Conservation (phyloP, 1,284 basidiomycete species). For the Kwoniella shivajii region DNA sequence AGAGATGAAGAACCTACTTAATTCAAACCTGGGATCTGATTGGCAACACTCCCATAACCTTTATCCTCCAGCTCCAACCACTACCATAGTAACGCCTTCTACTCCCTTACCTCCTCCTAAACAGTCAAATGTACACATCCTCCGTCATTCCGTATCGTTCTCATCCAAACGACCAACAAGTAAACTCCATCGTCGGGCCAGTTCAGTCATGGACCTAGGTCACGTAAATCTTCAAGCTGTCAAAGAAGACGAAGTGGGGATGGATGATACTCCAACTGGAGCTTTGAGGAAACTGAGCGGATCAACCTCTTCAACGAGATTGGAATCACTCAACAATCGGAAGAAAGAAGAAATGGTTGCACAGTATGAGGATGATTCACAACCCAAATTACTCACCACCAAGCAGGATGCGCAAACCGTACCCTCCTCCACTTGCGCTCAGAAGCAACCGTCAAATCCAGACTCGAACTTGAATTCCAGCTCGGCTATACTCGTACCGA, state of each 20-base stretch:
- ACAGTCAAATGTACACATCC: neutral
- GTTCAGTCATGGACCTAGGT: conserved; percentile 12
- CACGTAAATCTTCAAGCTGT: conserved; percentile 13
- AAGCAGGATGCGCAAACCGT: neutral
- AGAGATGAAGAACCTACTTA: conserved; percentile 38
- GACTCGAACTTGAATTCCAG: too few relatives aligned
- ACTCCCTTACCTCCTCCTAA: conserved; percentile 36
- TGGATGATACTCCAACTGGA: conserved; percentile 25
- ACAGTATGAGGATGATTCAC: too few relatives aligned
- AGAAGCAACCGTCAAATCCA: neutral
- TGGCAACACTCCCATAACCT: conserved; percentile 31
- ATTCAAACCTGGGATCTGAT: conserved; percentile 23
- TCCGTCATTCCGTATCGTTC: conserved; percentile 29
- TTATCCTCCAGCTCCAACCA: conserved; percentile 8
- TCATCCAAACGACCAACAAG: conserved; percentile 8
- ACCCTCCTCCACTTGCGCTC: neutral
- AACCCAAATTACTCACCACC: too few relatives aligned
- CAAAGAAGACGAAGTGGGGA: conserved; percentile 12
- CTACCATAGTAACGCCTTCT: conserved; percentile 19
- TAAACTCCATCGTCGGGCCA: conserved; percentile 9
- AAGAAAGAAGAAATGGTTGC: too few relatives aligned
- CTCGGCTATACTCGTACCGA: too few relatives aligned
- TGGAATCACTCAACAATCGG: too few relatives aligned
- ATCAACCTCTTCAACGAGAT: neutral
- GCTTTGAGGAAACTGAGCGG: conserved; percentile 22